These are phyloP conservation scores for Dactylellina drechsleri DNA, from an alignment of 2,329 filamentous ascomycete species.

Conservation along the genomic window DNA sequence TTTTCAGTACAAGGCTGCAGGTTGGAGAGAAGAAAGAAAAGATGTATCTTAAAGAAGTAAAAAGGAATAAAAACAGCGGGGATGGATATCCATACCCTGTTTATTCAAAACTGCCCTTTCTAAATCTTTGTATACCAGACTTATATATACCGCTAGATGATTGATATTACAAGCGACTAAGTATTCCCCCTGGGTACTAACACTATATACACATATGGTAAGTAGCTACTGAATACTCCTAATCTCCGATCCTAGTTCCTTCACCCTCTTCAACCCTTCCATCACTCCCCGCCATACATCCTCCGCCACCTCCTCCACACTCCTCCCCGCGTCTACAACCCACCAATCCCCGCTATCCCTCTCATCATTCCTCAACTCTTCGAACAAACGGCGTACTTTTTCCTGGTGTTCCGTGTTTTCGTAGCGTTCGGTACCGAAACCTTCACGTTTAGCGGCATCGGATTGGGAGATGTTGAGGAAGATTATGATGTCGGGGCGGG, in stretches of 20 bases:
- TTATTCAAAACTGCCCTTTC: too few species aligned
- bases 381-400: constrained; percentile 67
- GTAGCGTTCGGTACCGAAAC: constrained; percentile 88
- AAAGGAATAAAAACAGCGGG: neutral
- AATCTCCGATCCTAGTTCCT: constrained; percentile 26
- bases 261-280: constrained; percentile 53
- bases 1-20: too few species aligned
- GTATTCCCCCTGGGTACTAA: too few species aligned
- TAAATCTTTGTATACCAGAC: too few species aligned
- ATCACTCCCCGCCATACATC: constrained; percentile 66
- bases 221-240: constrained; percentile 39
- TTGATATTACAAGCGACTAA: too few species aligned
- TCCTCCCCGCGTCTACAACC: constrained; percentile 63
- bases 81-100: neutral
- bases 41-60: constrained; percentile 7
- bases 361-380: constrained; percentile 48
- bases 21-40: neutral
- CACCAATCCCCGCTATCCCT: constrained; percentile 56
- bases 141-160: too few species aligned
- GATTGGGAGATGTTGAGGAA: constrained; percentile 84
- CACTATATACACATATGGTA: too few species aligned
- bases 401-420: constrained; percentile 85
- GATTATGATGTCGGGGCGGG: constrained; percentile 84
- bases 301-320: constrained; percentile 69
- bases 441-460: constrained; percentile 78